Base-by-base conservation (phyloP, 495 filamentous ascomycete genomes). In the Tuber borchii region DNA sequence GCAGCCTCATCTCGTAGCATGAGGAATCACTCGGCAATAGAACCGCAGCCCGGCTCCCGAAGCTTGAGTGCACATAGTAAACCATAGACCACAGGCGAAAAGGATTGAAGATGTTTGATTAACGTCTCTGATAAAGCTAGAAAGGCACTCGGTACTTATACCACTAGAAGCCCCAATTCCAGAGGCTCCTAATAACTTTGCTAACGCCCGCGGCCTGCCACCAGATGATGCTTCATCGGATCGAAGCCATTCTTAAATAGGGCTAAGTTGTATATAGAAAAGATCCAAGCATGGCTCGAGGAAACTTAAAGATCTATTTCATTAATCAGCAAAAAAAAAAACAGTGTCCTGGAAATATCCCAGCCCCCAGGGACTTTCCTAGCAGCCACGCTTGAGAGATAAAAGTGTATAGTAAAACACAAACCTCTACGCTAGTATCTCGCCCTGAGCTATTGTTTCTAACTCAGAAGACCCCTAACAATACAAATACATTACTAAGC, bases 391-490 rank as follows among this genome's bases (percentile, higher is more conserved):
- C 26, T 71, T 37, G 46, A n/a, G n/a, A n/a, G n/a, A n/a, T n/a
- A n/a, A n/a, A 31, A 51, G 70, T 43, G 71, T 65, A 70, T 71
- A 39, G 75, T n/a, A 71, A 71, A 72, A 61, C 16, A 46, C 46
- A 16, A 73, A 22, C 17, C 43, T 48, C 44, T 69, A 37, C 37
- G 4, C 44, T 44, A 1, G 9, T 65, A 19, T 65, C 31, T 12
- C 12, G 5, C 56, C 26, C 34, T 65, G 56, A 7, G 26, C 26
- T 34, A 34, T 65, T 14, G 16, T 6, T 34, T 34, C 31, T 17
- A 4, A 34, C 26, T 10, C 1, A 56, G 22, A 61, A 26, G 10
- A 14, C 51, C 10, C 10, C 9, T 61, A 19, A n/a, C 46, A 26
- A 61, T 31, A 31, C 31, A 61, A 61, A 26, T 61, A 10, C 9